Percentiles rank a stretch among this genome's conserved stretches.
Evolutionary conservation across 345 rosid species (phyloP).

Genomic region (Moringa oleifera): DNA sequence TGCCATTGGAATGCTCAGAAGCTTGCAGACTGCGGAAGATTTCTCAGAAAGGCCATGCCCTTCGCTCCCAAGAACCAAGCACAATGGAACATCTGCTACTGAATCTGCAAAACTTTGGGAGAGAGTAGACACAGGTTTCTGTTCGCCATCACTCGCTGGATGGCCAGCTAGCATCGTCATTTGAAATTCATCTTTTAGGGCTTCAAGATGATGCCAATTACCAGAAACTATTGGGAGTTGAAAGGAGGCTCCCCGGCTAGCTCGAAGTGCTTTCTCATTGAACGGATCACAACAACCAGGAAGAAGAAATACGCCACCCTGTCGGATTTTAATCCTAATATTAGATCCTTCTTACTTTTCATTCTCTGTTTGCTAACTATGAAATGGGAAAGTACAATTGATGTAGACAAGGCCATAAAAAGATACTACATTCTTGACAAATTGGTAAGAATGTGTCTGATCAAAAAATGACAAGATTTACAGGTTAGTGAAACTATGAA

Average conservation of each 20-base stretch:
- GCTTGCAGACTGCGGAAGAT: conserved; percentile 54
- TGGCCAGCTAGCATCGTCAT: conserved; percentile 88
- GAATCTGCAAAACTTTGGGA: conserved; percentile 42
- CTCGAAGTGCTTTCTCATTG: conserved; percentile 78
- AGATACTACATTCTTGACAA: too few relatives aligned
- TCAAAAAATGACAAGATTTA: not conserved
- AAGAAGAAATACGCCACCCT: conserved; percentile 93
- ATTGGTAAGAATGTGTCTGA: too few relatives aligned
- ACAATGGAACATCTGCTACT: conserved; percentile 42
- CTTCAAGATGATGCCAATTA: conserved; percentile 59
- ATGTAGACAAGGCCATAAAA: too few relatives aligned
- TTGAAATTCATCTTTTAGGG: conserved; percentile 40
- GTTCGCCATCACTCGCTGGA: conserved; percentile 43
- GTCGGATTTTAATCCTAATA: not conserved
- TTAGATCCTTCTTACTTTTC: not conserved
- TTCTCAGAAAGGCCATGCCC: conserved; percentile 71
- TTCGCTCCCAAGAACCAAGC: conserved; percentile 88
- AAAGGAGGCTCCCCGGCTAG: conserved; percentile 93
- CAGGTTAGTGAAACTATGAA: not conserved
- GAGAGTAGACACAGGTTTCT: conserved; percentile 35
- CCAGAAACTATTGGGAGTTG: conserved; percentile 82
- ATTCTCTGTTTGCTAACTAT: not conserved
- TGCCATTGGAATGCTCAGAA: conserved; percentile 83
- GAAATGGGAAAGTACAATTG: not conserved
- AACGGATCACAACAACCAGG: conserved; percentile 97